Evolutionary conservation across 352 stramenopile species (phyloP).

Genomic region (Pythium insidiosum): DNA sequence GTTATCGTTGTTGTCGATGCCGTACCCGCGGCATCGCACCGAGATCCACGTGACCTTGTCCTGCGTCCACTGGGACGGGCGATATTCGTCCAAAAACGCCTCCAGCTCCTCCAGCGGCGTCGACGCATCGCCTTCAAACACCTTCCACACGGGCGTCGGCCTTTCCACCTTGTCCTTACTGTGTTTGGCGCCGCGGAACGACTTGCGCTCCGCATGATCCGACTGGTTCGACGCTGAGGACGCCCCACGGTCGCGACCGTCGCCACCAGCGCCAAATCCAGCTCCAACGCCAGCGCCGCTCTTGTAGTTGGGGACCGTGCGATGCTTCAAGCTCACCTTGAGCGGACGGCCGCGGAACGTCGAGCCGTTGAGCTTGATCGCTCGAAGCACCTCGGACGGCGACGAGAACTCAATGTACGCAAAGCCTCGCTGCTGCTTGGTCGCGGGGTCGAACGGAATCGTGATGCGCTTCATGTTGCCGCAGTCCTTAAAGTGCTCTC

Average conservation of each 20-base stretch:
- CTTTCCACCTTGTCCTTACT: too few relatives aligned
- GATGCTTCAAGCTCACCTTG: too few relatives aligned
- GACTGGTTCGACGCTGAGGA: too few relatives aligned
- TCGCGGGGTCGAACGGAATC: constrained; percentile 98
- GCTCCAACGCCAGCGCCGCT: too few relatives aligned
- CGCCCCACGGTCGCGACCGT: too few relatives aligned
- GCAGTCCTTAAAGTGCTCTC: constrained; percentile 95
- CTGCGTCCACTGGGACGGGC: background rate
- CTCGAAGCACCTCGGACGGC: constrained; percentile 81
- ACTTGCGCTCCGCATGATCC: too few relatives aligned
- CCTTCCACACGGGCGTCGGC: background rate
- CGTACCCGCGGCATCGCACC: too few relatives aligned
- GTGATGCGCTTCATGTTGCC: constrained; percentile 97
- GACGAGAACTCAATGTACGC: constrained; percentile 93
- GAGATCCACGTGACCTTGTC: constrained; percentile 3
- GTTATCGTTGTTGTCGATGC: too few relatives aligned
- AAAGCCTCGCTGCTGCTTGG: constrained; percentile 92
- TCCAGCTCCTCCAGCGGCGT: background rate
- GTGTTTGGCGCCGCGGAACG: too few relatives aligned
- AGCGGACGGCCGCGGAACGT: constrained; percentile 88
- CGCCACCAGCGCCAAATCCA: too few relatives aligned
- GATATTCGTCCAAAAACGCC: background rate
- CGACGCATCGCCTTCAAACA: background rate
- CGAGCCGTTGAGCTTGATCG: constrained; percentile 88
- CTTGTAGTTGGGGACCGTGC: too few relatives aligned